Evolutionary conservation across 495 filamentous ascomycete genomes (phyloP).

Genomic region (Glonium stellatum): DNA sequence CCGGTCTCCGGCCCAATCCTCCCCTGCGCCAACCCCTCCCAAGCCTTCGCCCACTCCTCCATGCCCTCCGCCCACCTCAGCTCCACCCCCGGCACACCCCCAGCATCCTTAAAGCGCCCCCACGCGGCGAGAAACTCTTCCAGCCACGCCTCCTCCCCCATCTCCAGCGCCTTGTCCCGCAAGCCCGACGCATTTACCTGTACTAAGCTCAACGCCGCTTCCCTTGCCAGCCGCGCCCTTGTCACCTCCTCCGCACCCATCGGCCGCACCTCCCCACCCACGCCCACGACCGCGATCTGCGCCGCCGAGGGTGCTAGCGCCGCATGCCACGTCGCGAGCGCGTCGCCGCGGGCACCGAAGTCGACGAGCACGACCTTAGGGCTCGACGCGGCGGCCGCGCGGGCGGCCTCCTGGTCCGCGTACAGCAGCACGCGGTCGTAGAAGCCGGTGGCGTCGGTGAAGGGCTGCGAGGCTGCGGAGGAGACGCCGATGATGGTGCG

Average conservation of each 20-base stretch:
- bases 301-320: constrained; percentile 27
- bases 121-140: constrained; percentile 44
- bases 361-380: constrained; percentile 46
- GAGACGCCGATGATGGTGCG: constrained; percentile 23
- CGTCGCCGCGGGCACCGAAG: constrained; percentile 45
- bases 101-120: constrained; percentile 18
- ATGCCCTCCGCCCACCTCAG: constrained; percentile 23
- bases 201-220: constrained; percentile 22
- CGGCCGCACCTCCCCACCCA: constrained; percentile 41
- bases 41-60: constrained; percentile 22
- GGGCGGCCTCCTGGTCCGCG: constrained; percentile 10
- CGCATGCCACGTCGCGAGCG: constrained; percentile 34
- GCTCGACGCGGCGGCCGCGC: constrained; percentile 20
- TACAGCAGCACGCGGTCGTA: constrained; percentile 27
- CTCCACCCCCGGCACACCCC: constrained; percentile 16
- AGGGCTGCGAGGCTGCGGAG: neutral
- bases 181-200: constrained; percentile 43
- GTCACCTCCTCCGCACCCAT: constrained; percentile 27
- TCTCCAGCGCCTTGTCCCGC: constrained; percentile 36
- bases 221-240: neutral
- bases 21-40: constrained; percentile 24
- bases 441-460: constrained; percentile 14
- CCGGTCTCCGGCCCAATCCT: constrained; percentile 10
- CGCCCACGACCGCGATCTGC: constrained; percentile 31
- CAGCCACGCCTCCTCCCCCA: constrained; percentile 57